Evolutionary conservation across 192 early-diverging fungal genomes (phyloP).

Genomic region (Lunasporangiospora selenospora): DNA sequence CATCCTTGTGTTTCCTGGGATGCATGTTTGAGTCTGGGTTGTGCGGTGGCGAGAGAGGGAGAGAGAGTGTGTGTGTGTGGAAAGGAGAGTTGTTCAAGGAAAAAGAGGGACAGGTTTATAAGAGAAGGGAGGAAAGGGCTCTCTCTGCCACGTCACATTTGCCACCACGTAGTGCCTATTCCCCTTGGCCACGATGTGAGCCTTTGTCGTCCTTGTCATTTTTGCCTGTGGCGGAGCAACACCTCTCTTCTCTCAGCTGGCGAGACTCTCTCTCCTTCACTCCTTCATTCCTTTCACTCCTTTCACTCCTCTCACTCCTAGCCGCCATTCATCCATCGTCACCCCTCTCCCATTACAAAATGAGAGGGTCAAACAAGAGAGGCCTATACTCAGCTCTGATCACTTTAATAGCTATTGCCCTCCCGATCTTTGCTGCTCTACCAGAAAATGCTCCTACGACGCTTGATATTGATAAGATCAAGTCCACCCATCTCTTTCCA

Average conservation of each 20-base stretch:
- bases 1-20: too few relatives aligned
- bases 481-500: not conserved
- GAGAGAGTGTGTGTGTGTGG: not conserved
- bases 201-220: too few relatives aligned
- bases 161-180: too few relatives aligned
- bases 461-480: slow-evolving; percentile 10
- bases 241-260: too few relatives aligned
- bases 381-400: not conserved
- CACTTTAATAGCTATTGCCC: slow-evolving; percentile 3
- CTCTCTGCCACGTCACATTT: too few relatives aligned
- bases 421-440: not conserved
- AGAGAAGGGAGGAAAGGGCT: too few relatives aligned
- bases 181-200: too few relatives aligned
- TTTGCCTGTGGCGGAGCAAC: too few relatives aligned
- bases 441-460: not conserved
- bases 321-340: not conserved
- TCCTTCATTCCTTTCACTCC: slow-evolving; percentile 3
- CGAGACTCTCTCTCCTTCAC: too few relatives aligned
- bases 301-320: not conserved
- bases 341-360: not conserved
- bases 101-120: too few relatives aligned
- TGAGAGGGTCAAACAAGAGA: not conserved
- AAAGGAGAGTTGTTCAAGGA: too few relatives aligned
- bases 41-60: not conserved
- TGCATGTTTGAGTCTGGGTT: too few relatives aligned